Base-by-base conservation (phyloP, 2,329 filamentous ascomycete genomes). In the Aspergillus quadricinctus region DNA sequence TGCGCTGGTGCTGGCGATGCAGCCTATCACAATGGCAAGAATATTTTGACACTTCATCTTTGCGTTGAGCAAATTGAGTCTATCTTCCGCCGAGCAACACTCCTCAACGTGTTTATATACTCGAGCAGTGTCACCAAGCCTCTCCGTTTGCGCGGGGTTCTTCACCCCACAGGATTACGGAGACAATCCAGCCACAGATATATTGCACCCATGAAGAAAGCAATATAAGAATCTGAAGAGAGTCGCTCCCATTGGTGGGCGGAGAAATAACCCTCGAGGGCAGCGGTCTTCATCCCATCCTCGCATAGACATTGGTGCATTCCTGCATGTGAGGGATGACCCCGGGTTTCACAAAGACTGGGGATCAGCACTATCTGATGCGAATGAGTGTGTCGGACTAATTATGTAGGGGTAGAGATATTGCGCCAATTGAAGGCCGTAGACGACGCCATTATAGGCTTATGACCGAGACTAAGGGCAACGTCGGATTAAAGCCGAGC, bases 1-100 rank as follows among this genome's bases (percentile, higher is more conserved):
- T 28, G 62, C 62, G 50, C 51, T 43, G n/a, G 59, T 57, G 21
- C 48, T 49, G 57, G 40, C 11, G 23, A 31, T 27, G 50, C 10
- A 28, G 41, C 37, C 19, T 37, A 14, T 14, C 19, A 41, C 37
- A 3, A 45, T 10, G 41, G 11, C 29, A 49, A 35, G 31, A 25
- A 8, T 17, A 17, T 7, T 7, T 14, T 7, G 31, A 3, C 17
- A 37, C 31, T 37, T 37, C 31, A 37, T 37, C 31, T 17, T 37
- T 17, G 31, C 6, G 0, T 37, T 37, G 31, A 37, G 2, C 29
- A 35, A 14, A 35, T 35, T 14, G 1, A 35, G 29, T 14, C 29
- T 35, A 5, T 3, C 29, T 14, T 11, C 10, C 11, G 3, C 5
- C 31, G 17, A 35, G 31, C 31, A 35, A 3, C 11, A 3, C 4